These are phyloP conservation scores for Hypoxylon sp. DNA, from an alignment of 2,329 filamentous ascomycete species.

Conservation along the genomic window DNA sequence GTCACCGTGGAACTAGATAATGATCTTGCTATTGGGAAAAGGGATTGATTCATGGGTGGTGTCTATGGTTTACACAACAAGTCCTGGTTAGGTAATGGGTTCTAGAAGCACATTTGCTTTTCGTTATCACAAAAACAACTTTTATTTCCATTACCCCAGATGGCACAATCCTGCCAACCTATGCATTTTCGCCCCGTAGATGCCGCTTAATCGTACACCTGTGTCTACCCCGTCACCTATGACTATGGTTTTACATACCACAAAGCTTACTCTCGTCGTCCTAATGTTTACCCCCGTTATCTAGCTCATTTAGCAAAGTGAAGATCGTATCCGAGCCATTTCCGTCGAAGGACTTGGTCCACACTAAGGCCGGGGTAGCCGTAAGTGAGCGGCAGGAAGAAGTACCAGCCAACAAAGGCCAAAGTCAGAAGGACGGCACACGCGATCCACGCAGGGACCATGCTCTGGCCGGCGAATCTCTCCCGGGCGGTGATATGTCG, in stretches of 20 bases:
- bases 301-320: constrained; percentile 89
- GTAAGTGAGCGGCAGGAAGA: constrained; percentile 95
- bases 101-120: constrained; percentile 11
- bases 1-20: not conserved
- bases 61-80: constrained; percentile 28
- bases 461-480: constrained; percentile 82
- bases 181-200: constrained; percentile 42
- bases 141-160: constrained; percentile 30
- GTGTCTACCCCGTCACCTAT: constrained; percentile 23
- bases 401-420: constrained; percentile 85
- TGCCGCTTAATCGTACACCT: constrained; percentile 48
- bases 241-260: constrained; percentile 32
- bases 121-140: constrained; percentile 36
- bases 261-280: constrained; percentile 22
- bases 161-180: constrained; percentile 36
- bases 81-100: constrained; percentile 24
- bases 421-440: constrained; percentile 75
- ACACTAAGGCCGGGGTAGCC: constrained; percentile 90
- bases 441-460: constrained; percentile 84
- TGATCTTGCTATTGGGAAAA: constrained; percentile 16
- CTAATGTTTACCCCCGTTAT: not conserved
- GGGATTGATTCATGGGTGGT: constrained; percentile 26
- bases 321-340: constrained; percentile 97
- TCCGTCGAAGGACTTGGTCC: constrained; percentile 82
- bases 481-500: constrained; percentile 84